Conservation (phyloP, 768 basidiomycete genomes). For the Rhizopogon sp. region DNA sequence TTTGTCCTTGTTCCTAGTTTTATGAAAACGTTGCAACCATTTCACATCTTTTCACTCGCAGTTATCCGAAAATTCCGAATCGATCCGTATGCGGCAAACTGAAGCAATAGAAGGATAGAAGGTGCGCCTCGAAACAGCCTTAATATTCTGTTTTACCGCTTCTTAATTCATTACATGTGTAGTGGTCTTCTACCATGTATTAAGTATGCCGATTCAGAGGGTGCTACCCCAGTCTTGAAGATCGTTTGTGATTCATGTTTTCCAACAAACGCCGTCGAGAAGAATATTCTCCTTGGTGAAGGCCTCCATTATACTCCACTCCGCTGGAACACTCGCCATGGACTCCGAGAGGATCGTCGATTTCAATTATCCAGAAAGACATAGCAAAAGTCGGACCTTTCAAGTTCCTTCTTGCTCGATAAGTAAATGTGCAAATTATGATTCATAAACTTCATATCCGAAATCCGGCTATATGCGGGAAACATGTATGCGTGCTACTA, state of each 20-base stretch:
- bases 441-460: not conserved
- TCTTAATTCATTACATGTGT: slow-evolving; percentile 23
- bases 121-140: slow-evolving; percentile 27
- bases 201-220: not conserved
- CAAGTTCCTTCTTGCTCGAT: not conserved
- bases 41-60: no score
- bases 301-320: slow-evolving; percentile 23
- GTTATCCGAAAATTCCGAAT: slow-evolving; percentile 54
- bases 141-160: slow-evolving; percentile 3
- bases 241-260: not conserved
- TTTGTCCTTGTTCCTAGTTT: no score
- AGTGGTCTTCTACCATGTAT: slow-evolving; percentile 53
- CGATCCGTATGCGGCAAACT: slow-evolving; percentile 68
- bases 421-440: not conserved
- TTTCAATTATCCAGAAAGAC: slow-evolving; percentile 42
- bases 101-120: slow-evolving; percentile 70
- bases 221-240: not conserved
- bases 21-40: no score
- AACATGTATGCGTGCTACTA: slow-evolving; percentile 1
- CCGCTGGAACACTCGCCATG: slow-evolving; percentile 48
- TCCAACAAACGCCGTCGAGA: slow-evolving; percentile 58
- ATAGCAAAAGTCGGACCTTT: slow-evolving; percentile 27
- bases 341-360: slow-evolving; percentile 45
- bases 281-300: slow-evolving; percentile 59
- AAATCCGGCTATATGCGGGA: not conserved